A percentile compares a stretch with the other conserved stretches of the same genome.
These are phyloP conservation scores for Priceomyces melissophilus DNA, from an alignment of 805 yeast genomes.

Conservation along the genomic window DNA sequence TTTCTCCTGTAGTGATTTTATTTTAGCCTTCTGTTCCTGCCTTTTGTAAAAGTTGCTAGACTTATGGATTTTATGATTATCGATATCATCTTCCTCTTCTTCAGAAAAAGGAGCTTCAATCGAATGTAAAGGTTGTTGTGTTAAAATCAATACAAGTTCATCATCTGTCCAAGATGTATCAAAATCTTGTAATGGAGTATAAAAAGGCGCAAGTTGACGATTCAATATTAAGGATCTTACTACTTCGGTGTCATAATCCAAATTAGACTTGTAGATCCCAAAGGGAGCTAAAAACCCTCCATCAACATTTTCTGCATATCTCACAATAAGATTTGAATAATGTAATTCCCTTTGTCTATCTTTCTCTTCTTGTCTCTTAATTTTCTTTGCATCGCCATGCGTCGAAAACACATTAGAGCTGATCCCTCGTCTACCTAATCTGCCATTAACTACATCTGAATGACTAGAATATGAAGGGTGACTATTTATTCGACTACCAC, in stretches of 20 bases:
- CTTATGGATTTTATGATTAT: slow-evolving; percentile 55
- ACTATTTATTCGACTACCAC: slow-evolving; percentile 28
- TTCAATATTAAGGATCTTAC: slow-evolving; percentile 70
- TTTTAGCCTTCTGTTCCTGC: slow-evolving; percentile 45
- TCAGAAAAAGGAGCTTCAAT: slow-evolving; percentile 45
- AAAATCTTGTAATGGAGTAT: slow-evolving; percentile 80
- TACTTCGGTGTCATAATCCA: slow-evolving; percentile 68
- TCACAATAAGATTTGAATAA: slow-evolving; percentile 54
- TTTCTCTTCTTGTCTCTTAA: slow-evolving; percentile 48
- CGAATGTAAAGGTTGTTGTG: slow-evolving; percentile 55
- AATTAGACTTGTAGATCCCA: slow-evolving; percentile 76
- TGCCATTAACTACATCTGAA: slow-evolving; percentile 6
- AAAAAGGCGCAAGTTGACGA: slow-evolving; percentile 84
- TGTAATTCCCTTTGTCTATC: slow-evolving; percentile 52
- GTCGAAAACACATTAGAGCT: slow-evolving; percentile 12
- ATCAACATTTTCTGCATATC: slow-evolving; percentile 71
- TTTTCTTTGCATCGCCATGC: slow-evolving; percentile 17
- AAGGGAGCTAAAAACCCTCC: slow-evolving; percentile 93
- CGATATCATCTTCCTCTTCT: slow-evolving; percentile 57
- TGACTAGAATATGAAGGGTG: slow-evolving; percentile 13
- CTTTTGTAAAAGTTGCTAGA: slow-evolving; percentile 45
- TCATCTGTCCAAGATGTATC: slow-evolving; percentile 69
- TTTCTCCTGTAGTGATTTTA: slow-evolving; percentile 36
- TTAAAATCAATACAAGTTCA: slow-evolving; percentile 51
- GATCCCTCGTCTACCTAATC: slow-evolving; percentile 18